These are phyloP conservation scores for Macrolepiota albuminosa DNA, from an alignment of 768 basidiomycete species.

Conservation along the genomic window DNA sequence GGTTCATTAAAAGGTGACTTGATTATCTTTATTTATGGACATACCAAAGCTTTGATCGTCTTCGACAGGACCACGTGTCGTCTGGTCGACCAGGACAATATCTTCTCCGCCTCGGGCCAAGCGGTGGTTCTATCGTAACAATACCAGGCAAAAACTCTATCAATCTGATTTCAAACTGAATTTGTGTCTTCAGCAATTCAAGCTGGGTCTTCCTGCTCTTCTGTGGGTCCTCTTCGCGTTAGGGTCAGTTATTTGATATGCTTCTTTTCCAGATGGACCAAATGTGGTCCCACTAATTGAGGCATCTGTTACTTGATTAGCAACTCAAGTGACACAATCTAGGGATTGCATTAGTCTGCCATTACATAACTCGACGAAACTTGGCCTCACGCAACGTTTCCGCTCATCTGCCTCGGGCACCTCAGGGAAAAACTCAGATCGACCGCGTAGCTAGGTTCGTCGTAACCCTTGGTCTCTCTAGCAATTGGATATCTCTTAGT, in stretches of 20 bases:
- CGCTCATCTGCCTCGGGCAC: conserved; percentile 5
- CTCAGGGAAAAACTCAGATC: not conserved
- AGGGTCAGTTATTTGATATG: conserved; percentile 5
- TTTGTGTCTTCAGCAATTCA: conserved; percentile 5
- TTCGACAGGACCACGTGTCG: conserved; percentile 13
- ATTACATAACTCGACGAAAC: conserved; percentile 18
- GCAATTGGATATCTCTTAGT: conserved; percentile 15
- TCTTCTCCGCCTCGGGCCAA: conserved; percentile 13
- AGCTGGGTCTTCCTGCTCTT: not conserved
- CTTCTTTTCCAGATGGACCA: conserved; percentile 6
- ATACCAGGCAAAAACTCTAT: conserved; percentile 19
- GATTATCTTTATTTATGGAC: conserved; percentile 7
- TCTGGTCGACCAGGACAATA: conserved; percentile 1
- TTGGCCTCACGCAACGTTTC: conserved; percentile 13
- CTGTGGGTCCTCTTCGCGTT: conserved; percentile 1
- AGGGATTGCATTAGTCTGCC: conserved; percentile 8
- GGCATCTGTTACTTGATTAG: conserved; percentile 14
- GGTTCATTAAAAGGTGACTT: not conserved
- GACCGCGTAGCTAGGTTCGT: conserved; percentile 14
- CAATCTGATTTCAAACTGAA: conserved; percentile 15
- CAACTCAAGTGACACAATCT: conserved; percentile 15
- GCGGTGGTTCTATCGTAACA: conserved; percentile 13
- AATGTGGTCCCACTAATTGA: conserved; percentile 7
- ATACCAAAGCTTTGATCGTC: conserved; percentile 9
- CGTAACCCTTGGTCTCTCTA: conserved; percentile 2